Percentiles rank a stretch among this genome's conserved stretches.
phyloP scores from a whole-genome alignment of 306 rosid species.

The Dryas alaskensis region DNA sequence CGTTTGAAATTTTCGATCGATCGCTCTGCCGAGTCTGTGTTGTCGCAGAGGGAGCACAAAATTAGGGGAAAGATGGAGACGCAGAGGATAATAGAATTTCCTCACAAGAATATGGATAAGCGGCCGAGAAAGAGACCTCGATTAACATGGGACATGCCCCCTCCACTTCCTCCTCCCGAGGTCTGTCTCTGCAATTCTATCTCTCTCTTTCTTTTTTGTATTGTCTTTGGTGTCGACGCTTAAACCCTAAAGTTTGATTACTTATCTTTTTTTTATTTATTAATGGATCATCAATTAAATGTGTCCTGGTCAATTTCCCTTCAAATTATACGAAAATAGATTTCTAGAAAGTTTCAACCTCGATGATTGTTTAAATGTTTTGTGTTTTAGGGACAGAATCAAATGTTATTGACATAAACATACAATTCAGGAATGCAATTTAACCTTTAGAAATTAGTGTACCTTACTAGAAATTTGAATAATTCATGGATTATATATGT shows the following conservation, averaged over 20 bases:
- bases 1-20: background rate
- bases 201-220: background rate
- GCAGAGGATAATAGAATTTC: slow-evolving; percentile 65
- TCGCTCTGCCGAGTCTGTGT: slow-evolving; percentile 14
- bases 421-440: background rate
- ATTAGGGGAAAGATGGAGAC: slow-evolving; percentile 57
- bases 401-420: background rate
- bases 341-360: background rate
- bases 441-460: background rate
- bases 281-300: background rate
- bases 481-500: background rate
- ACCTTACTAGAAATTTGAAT: background rate
- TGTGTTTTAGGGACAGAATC: background rate
- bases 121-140: slow-evolving; percentile 76
- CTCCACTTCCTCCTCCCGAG: slow-evolving; percentile 57
- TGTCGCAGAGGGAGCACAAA: slow-evolving; percentile 11
- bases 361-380: too few species aligned
- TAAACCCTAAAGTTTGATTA: background rate
- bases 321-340: background rate
- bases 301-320: background rate
- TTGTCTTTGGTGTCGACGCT: background rate
- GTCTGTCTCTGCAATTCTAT: slow-evolving; percentile 23
- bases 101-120: slow-evolving; percentile 70
- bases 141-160: slow-evolving; percentile 74
- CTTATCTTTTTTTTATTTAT: background rate